Conservation (phyloP, 805 yeast genomes). For the Starmera caribaea region DNA sequence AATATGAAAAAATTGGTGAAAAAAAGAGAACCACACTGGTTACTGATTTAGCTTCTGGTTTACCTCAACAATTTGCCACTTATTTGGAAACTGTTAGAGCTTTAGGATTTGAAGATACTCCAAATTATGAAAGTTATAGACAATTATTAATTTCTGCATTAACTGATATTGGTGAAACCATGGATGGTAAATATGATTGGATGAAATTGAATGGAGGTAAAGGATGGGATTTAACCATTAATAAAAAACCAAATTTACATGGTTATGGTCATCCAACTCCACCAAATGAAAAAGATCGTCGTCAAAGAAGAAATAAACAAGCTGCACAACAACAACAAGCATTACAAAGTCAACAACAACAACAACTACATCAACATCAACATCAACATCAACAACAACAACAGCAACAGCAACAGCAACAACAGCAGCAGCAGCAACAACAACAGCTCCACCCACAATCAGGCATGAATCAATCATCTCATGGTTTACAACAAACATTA, state of each 20-base stretch:
- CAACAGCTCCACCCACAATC: neutral
- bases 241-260: slow-evolving; percentile 70
- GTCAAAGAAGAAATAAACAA: slow-evolving; percentile 18
- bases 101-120: slow-evolving; percentile 69
- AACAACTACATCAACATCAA: slow-evolving; percentile 1
- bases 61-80: slow-evolving; percentile 68
- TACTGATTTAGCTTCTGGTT: slow-evolving; percentile 45
- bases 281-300: slow-evolving; percentile 20
- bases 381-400: slow-evolving; percentile 1
- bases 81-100: slow-evolving; percentile 61
- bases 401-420: neutral
- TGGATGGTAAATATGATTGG: slow-evolving; percentile 75
- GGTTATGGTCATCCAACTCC: slow-evolving; percentile 75
- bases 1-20: slow-evolving; percentile 78
- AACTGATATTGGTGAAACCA: slow-evolving; percentile 44
- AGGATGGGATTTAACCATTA: slow-evolving; percentile 73
- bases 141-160: slow-evolving; percentile 51
- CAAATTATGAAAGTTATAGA: slow-evolving; percentile 62
- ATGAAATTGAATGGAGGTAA: slow-evolving; percentile 68
- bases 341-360: slow-evolving; percentile 15
- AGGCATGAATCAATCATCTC: neutral
- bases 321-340: slow-evolving; percentile 19
- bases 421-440: slow-evolving; percentile 2
- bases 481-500: slow-evolving; percentile 4
- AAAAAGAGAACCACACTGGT: slow-evolving; percentile 66